Evolutionary conservation across 176 grass and related monocot genomes (phyloP), one percentile per base, ranked within the genome.

Genomic region (Aegilops longissima): DNA sequence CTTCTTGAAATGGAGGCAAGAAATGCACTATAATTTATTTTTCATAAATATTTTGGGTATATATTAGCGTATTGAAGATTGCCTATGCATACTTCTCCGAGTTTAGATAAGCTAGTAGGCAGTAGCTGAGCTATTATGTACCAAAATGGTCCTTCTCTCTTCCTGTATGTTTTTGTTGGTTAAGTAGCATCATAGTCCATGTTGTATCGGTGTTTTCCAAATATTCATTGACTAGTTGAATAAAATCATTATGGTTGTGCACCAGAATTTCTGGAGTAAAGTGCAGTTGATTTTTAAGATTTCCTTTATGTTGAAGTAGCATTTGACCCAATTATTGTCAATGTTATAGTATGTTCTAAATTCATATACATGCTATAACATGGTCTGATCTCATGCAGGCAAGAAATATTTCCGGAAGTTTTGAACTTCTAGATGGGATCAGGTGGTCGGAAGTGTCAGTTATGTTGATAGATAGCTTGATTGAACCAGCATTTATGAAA

Each of bases 1-100:
- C 77, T 84, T 34, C 94, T 98, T 36, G 92, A 96, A 93, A 89
- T 73, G 40, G 86, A 98, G 97, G 97, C 85, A 94, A 90, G 96
- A 71, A 73, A 14, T 88, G n/a, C 21, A 81, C 68, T 10, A 45
- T 87, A 79, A 61, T 39, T 84, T 27, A 56, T 76, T 76, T n/a
- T 83, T 76, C 77, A 18, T 86, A 33, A 78, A 74, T 82, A 7
- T 77, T 68, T 20, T 76, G 21, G 5, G 62, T 17, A 73, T 51
- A 59, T 83, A 52, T 82, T 78, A 35, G 51, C 80, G 38, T 56
- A 52, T 72, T 51, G 27, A 84, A 18, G 24, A 80, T 45, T 90
- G 21, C 40, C 4, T 33, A 12, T 83, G 56, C 42, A 76, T 92
- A 64, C n/a, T 82, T 82, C 31, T 81, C 44, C 35, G 71, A 44